Conservation (phyloP, 2,329 filamentous ascomycete species). For the Aspergillus bombycis region DNA sequence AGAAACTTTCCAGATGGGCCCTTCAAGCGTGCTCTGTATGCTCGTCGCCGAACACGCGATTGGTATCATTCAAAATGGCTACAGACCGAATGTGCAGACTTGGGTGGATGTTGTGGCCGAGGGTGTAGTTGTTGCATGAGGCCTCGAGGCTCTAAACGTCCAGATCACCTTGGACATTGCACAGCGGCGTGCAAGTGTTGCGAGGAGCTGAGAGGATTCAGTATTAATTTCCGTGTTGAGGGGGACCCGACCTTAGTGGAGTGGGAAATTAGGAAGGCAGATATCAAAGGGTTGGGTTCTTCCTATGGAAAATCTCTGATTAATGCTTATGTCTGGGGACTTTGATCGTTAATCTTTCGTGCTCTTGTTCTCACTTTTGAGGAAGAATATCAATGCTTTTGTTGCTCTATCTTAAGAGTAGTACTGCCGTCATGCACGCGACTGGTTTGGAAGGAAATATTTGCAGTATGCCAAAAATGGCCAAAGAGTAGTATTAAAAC, state of each 20-base stretch:
- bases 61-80: background rate
- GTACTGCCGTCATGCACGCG: too few relatives aligned
- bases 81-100: background rate
- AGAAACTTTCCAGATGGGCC: background rate
- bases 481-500: too few relatives aligned
- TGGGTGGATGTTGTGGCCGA: background rate
- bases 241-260: background rate
- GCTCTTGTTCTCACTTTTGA: too few relatives aligned
- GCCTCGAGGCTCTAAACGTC: background rate
- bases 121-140: background rate
- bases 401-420: too few relatives aligned
- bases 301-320: background rate
- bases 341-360: background rate
- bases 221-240: fast-evolving
- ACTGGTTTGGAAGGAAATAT: too few relatives aligned
- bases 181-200: background rate
- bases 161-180: background rate
- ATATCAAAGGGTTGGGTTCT: fast-evolving
- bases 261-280: fast-evolving
- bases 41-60: background rate
- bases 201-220: background rate
- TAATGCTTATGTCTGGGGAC: background rate
- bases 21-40: background rate
- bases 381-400: too few relatives aligned
- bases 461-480: too few relatives aligned